Base-by-base conservation (phyloP, 2,329 filamentous ascomycete species). In the Stemphylium lycopersici region DNA sequence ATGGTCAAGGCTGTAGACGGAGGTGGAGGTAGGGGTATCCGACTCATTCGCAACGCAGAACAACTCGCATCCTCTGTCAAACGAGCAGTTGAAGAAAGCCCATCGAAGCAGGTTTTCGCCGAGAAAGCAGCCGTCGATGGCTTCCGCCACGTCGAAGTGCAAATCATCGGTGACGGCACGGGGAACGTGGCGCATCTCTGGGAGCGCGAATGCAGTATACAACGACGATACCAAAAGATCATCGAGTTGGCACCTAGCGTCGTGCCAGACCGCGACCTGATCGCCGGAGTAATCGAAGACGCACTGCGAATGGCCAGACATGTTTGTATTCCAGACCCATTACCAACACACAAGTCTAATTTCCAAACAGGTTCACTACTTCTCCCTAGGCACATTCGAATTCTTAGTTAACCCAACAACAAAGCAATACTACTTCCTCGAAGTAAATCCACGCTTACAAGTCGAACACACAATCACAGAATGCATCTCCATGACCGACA, bases 1-100 rank as follows among this genome's bases (percentile, higher is more conserved):
- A 85, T 87, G 81, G 74, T 87, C 39, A 88, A 88, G 63, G 85
- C 85, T n/a, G 82, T 87, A 3, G 85, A 87, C 66, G 84, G 84
- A 1, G 85, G 85, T 12, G 85, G 84, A 2, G 85, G 85, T 0
- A 72, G 84, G 13, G 85, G 85, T 0, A 87, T 88, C 40, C 78
- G 85, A 5, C 72, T 87, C 0, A 79, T 86, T 6, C 71, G 71
- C 1, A 64, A 68, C 18, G 71, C 78, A 33, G 69, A 71, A 0
- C 78, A 81, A 4, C 70, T 87, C 4, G 72, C 79, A 18, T 74
- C 76, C 22, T 71, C 77, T 6, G 76, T 83, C 2, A 79, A 77
- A 41, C 75, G 83, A 55, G 82, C 83, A 3, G 78, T 83, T 4
- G 80, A 81, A 40, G 84, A 87, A 66, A 86, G 83, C 47, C 84